Conservation (phyloP, 2,329 filamentous ascomycete species). For the Pseudogymnoascus sp. region DNA sequence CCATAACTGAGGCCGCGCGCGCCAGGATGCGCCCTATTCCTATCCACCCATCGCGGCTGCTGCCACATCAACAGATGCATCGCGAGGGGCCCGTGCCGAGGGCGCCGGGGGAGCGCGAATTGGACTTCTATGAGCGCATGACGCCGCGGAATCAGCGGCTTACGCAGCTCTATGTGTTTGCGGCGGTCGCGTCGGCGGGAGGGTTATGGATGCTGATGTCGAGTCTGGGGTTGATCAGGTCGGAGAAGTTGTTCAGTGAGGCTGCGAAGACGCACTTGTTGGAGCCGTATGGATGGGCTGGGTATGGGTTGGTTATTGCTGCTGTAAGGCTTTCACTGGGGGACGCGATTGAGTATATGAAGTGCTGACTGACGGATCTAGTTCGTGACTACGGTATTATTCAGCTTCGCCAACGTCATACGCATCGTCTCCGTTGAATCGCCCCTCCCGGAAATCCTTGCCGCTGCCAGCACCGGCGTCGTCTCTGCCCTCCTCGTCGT, state of each 20-base stretch:
- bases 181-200: neutral
- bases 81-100: conserved; percentile 1
- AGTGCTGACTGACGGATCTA: neutral
- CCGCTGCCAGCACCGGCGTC: neutral
- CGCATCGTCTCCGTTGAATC: neutral
- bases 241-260: conserved; percentile 6
- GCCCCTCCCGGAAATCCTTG: neutral
- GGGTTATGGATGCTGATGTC: neutral
- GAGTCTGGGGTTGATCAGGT: conserved; percentile 4
- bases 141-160: neutral
- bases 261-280: neutral
- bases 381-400: neutral
- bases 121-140: conserved; percentile 6
- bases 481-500: neutral
- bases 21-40: neutral
- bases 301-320: neutral
- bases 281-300: neutral
- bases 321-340: neutral
- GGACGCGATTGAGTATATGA: neutral
- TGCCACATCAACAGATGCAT: conserved; percentile 2
- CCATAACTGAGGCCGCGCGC: neutral
- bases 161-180: neutral
- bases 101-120: neutral
- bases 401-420: neutral
- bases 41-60: neutral